These are phyloP conservation scores for Starmerella ratchasimensis DNA, from an alignment of 805 yeast species.

Conservation along the genomic window DNA sequence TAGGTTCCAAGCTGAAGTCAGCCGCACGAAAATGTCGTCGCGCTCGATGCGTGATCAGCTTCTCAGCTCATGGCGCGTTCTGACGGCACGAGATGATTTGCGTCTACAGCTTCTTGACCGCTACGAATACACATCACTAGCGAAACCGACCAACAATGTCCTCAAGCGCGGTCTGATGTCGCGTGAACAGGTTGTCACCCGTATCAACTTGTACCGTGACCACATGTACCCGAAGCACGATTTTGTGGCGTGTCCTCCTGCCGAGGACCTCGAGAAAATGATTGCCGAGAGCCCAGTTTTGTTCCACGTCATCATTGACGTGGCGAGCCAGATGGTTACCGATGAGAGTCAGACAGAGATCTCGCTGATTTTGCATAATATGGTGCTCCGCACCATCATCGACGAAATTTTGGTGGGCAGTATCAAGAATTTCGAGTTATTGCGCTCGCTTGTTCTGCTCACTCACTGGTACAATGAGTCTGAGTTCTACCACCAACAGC, in stretches of 20 bases:
- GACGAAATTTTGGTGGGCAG: conserved; percentile 57
- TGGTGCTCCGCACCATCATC: conserved; percentile 23
- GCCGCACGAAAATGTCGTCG: conserved; percentile 5
- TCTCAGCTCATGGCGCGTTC: conserved; percentile 18
- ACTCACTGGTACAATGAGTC: conserved; percentile 76
- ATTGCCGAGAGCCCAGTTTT: conserved; percentile 43
- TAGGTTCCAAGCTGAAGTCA: conserved; percentile 11
- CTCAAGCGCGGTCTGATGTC: conserved; percentile 46
- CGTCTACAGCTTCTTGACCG: conserved; percentile 33
- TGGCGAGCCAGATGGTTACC: conserved; percentile 32
- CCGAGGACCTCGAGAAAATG: conserved; percentile 35
- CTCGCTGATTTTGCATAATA: conserved; percentile 20
- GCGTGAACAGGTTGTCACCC: conserved; percentile 41
- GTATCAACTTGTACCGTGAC: conserved; percentile 39
- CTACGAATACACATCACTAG: conserved; percentile 13
- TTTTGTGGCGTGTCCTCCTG: conserved; percentile 39
- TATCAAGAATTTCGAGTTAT: conserved; percentile 51
- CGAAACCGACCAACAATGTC: conserved; percentile 25
- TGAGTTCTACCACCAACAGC: conserved; percentile 64
- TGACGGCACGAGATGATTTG: conserved; percentile 35
- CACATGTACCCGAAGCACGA: conserved; percentile 40
- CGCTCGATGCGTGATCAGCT: conserved; percentile 18
- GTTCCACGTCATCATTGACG: conserved; percentile 51
- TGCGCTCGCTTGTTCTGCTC: conserved; percentile 47
- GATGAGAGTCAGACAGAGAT: conserved; percentile 24